phyloP scores from a whole-genome alignment of 345 rosid species.

The Boechera divaricarpa region DNA sequence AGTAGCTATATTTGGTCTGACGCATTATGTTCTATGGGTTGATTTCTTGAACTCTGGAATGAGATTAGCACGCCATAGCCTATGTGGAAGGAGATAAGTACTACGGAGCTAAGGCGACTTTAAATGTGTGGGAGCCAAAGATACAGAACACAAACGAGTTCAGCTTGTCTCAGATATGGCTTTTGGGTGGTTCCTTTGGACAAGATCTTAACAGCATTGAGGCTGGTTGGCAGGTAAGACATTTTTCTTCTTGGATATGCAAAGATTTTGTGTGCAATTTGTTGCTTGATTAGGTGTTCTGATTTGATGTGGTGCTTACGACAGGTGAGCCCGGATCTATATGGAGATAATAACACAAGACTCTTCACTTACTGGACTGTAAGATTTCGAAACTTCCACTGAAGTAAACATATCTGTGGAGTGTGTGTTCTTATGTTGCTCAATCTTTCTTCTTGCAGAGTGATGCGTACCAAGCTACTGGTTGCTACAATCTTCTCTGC shows the following conservation, averaged over 20 bases:
- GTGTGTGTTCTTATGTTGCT: slow-evolving; percentile 11
- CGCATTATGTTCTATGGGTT: background rate
- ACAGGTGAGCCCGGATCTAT: slow-evolving; percentile 98
- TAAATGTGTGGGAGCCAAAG: slow-evolving; percentile 98
- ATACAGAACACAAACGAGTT: slow-evolving; percentile 90
- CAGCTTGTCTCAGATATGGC: slow-evolving; percentile 97
- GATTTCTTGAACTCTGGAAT: slow-evolving; percentile 28
- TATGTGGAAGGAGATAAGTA: slow-evolving; percentile 90
- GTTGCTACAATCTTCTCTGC: slow-evolving; percentile 98
- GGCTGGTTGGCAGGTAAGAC: slow-evolving; percentile 98
- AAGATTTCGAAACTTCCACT: slow-evolving; percentile 43
- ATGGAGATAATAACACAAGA: slow-evolving; percentile 98
- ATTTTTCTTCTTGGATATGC: background rate
- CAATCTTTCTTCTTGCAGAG: slow-evolving; percentile 56
- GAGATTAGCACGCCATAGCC: slow-evolving; percentile 87
- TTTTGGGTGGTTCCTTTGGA: slow-evolving; percentile 95
- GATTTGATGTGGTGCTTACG: background rate
- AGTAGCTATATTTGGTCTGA: slow-evolving; percentile 25
- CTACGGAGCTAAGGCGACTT: slow-evolving; percentile 95
- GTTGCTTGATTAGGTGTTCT: background rate
- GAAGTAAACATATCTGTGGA: background rate
- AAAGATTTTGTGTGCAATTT: background rate
- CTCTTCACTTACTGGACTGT: slow-evolving; percentile 99
- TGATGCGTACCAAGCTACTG: slow-evolving; percentile 98
- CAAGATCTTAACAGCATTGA: slow-evolving; percentile 98